phyloP scores from a whole-genome alignment of 306 rosid species.

The Trichosanthes cucumerina region DNA sequence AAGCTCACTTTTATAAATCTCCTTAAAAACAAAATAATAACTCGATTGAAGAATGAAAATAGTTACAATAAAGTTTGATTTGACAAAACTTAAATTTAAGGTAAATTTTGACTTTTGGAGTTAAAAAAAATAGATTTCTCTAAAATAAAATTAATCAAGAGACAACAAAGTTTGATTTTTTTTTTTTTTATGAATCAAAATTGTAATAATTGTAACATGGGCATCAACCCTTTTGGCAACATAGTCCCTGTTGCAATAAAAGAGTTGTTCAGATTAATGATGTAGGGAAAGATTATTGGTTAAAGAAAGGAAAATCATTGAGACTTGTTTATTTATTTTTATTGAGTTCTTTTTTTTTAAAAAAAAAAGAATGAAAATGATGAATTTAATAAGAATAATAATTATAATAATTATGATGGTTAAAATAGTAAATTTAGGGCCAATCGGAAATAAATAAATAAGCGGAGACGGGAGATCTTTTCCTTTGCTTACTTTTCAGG shows the following conservation, averaged over 20 bases:
- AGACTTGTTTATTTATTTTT: neutral
- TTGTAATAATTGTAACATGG: constrained; percentile 7
- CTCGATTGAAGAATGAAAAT: neutral
- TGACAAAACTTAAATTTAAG: neutral
- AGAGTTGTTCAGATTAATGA: constrained; percentile 2
- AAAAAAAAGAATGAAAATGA: neutral
- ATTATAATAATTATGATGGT: neutral
- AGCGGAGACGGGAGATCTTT: neutral
- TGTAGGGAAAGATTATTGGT: neutral
- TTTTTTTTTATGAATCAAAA: neutral
- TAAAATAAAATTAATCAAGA: neutral
- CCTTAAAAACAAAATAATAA: neutral
- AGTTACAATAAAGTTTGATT: neutral
- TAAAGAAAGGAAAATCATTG: constrained; percentile 7
- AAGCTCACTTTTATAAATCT: neutral
- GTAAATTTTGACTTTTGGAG: neutral
- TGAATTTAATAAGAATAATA: neutral
- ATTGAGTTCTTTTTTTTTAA: neutral
- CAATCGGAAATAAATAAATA: neutral
- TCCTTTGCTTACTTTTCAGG: constrained; percentile 11
- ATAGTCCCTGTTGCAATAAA: constrained; percentile 7
- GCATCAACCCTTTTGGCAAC: constrained; percentile 5
- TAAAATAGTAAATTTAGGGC: neutral
- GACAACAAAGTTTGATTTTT: neutral
- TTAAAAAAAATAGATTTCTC: neutral